A percentile compares a stretch with the other conserved stretches of the same genome.
Conservation (phyloP, 345 rosid species). For the Pugionium dolabratum region DNA sequence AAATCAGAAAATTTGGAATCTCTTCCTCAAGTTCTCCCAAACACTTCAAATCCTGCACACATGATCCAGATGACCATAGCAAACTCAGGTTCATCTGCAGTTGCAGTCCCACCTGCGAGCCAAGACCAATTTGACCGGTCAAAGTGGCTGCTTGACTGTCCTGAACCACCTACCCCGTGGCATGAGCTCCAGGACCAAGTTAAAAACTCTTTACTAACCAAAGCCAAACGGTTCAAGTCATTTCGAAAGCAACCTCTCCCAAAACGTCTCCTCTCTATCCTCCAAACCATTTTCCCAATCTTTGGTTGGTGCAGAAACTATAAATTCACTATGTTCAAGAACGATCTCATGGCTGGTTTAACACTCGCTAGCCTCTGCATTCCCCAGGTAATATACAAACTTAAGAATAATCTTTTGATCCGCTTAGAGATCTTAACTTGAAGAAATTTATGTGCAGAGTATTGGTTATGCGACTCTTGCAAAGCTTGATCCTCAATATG, state of each 20-base stretch:
- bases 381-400: constrained; percentile 66
- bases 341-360: constrained; percentile 78
- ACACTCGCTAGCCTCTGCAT: constrained; percentile 98
- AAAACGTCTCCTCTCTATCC: constrained; percentile 38
- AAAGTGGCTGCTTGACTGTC: constrained; percentile 68
- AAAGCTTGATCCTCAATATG: constrained; percentile 90
- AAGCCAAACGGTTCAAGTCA: constrained; percentile 41
- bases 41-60: constrained; percentile 69
- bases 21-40: constrained; percentile 73
- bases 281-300: constrained; percentile 63
- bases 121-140: constrained; percentile 48
- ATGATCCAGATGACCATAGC: constrained; percentile 49
- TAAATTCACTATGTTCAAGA: constrained; percentile 58
- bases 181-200: constrained; percentile 47
- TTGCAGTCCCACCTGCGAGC: constrained; percentile 34
- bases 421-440: neutral
- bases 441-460: constrained; percentile 50
- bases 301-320: constrained; percentile 66
- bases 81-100: constrained; percentile 40
- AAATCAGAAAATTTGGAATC: constrained; percentile 34
- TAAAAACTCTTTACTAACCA: constrained; percentile 42
- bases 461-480: constrained; percentile 96
- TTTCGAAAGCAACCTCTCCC: constrained; percentile 41
- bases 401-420: neutral
- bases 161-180: constrained; percentile 69